Evolutionary conservation across 257 asterid genomes (phyloP).

Genomic region (Cynanchum wilfordii): DNA sequence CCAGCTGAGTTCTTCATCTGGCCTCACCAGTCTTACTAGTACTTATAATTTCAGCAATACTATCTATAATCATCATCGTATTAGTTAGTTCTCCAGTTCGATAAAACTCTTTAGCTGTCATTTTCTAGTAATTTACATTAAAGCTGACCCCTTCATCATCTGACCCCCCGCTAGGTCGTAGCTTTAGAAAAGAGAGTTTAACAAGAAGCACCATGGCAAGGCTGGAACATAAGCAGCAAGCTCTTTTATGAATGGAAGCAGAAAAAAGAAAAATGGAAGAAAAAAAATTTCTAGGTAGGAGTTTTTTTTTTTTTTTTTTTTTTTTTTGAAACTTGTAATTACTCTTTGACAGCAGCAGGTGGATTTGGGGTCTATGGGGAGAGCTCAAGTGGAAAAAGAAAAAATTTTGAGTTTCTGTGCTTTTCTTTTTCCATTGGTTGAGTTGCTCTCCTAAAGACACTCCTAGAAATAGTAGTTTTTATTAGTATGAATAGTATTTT

Average conservation of each 20-base stretch:
- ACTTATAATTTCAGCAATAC: conserved; percentile 26
- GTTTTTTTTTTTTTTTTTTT: neutral
- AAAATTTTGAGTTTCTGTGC: conserved; percentile 43
- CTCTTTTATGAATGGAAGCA: conserved; percentile 4
- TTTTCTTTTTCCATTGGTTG: conserved; percentile 43
- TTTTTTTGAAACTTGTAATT: conserved; percentile 31
- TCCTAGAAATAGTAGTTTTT: conserved; percentile 15
- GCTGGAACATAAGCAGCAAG: conserved; percentile 17
- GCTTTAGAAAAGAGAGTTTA: conserved; percentile 18
- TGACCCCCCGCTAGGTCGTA: conserved; percentile 36
- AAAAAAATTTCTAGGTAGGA: conserved; percentile 19
- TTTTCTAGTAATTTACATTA: conserved; percentile 7
- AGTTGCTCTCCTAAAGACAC: conserved; percentile 25
- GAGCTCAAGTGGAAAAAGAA: conserved; percentile 27
- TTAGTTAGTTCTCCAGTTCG: neutral
- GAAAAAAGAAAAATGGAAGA: too few relatives aligned
- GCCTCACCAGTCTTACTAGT: conserved; percentile 76
- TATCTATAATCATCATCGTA: neutral
- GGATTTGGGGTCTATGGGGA: conserved; percentile 16
- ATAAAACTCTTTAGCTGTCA: neutral
- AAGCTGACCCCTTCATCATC: conserved; percentile 25
- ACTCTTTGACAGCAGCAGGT: conserved; percentile 21
- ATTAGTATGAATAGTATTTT: conserved; percentile 22
- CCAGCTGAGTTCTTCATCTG: conserved; percentile 66
- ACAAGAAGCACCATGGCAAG: conserved; percentile 16